These are phyloP conservation scores for Pulveroboletus sp. DNA, from an alignment of 768 basidiomycete species.

Conservation along the genomic window DNA sequence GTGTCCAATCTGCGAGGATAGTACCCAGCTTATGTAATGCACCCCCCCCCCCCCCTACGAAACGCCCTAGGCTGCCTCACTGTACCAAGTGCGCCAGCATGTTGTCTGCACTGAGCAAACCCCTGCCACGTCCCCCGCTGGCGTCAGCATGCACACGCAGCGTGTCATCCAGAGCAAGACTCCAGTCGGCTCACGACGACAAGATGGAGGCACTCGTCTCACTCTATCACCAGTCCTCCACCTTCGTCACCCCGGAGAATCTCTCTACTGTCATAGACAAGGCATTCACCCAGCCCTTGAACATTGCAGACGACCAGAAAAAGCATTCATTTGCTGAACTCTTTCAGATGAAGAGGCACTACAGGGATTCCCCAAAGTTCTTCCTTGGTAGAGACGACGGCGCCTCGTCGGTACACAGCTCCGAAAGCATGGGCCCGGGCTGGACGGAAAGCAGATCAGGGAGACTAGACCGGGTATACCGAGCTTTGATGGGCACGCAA, in stretches of 20 bases:
- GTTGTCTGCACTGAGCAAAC: constrained; percentile 5
- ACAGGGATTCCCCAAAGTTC: constrained; percentile 19
- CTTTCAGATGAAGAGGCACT: constrained; percentile 6
- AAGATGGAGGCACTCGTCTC: constrained; percentile 69
- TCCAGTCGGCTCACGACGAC: constrained; percentile 18
- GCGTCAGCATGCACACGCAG: constrained; percentile 10
- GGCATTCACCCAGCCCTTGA: constrained; percentile 42
- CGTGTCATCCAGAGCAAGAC: constrained; percentile 18
- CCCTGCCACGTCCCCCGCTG: constrained; percentile 6
- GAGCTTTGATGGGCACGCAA: constrained; percentile 26
- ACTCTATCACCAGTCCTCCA: constrained; percentile 71
- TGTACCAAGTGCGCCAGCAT: constrained; percentile 6
- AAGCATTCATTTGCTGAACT: constrained; percentile 16
- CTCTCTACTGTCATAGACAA: constrained; percentile 60
- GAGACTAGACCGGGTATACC: constrained; percentile 24
- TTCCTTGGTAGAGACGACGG: constrained; percentile 27
- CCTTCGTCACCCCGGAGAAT: constrained; percentile 68
- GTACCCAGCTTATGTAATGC: constrained; percentile 17
- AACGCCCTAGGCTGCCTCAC: too few relatives aligned
- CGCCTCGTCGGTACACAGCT: neutral
- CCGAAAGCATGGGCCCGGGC: constrained; percentile 28
- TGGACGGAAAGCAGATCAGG: constrained; percentile 25
- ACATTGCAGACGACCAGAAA: constrained; percentile 16
- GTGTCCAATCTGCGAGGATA: too few relatives aligned
- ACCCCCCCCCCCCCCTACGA: neutral